Evolutionary conservation across 345 rosid genomes (phyloP).

Genomic region (Limnanthes douglasii): DNA sequence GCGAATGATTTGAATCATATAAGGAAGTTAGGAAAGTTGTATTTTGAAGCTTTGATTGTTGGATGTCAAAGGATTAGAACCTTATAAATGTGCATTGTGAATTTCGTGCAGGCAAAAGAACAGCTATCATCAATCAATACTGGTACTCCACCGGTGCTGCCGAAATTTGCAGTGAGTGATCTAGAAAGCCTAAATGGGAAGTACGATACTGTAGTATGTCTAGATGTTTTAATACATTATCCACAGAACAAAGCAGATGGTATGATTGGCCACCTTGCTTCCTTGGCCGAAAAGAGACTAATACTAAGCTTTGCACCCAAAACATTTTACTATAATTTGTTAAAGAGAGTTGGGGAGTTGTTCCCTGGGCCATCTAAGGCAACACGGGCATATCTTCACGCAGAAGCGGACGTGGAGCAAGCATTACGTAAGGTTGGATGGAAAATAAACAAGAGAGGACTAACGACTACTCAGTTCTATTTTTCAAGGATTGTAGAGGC

Average conservation of each 20-base stretch:
- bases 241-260: slow-evolving; percentile 90
- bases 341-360: slow-evolving; percentile 83
- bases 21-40: too few relatives aligned
- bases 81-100: too few relatives aligned
- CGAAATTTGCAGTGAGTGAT: slow-evolving; percentile 73
- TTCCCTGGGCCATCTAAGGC: slow-evolving; percentile 98
- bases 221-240: slow-evolving; percentile 88
- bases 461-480: slow-evolving; percentile 66
- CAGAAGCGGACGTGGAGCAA: slow-evolving; percentile 82
- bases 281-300: slow-evolving; percentile 67
- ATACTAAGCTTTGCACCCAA: slow-evolving; percentile 88
- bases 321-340: slow-evolving; percentile 65
- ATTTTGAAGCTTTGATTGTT: too few relatives aligned
- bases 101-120: slow-evolving; percentile 46
- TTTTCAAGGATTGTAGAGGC: slow-evolving; percentile 79
- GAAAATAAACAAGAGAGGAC: slow-evolving; percentile 77
- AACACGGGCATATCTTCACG: slow-evolving; percentile 78
- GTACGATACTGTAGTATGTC: slow-evolving; percentile 67
- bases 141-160: slow-evolving; percentile 21
- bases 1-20: too few relatives aligned
- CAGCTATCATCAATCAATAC: slow-evolving; percentile 22
- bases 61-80: too few relatives aligned
- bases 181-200: slow-evolving; percentile 72
- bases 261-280: slow-evolving; percentile 90
- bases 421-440: slow-evolving; percentile 79